Conservation (phyloP, 352 stramenopile species). For the Aphanomyces cochlioides region DNA sequence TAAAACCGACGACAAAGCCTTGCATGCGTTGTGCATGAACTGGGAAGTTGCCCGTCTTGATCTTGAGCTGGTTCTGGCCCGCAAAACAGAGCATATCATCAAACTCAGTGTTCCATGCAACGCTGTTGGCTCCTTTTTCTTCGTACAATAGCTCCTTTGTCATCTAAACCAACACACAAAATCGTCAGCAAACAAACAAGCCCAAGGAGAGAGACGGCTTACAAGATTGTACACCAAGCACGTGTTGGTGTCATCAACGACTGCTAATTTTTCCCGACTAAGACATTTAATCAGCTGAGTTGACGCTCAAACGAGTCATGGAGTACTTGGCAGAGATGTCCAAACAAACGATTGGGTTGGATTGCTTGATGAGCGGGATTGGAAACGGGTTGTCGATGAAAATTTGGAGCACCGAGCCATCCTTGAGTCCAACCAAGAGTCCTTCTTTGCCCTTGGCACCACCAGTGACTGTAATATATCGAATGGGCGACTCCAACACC, state of each 20-base stretch:
- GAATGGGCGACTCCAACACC: conserved; percentile 82
- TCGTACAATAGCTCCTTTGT: conserved; percentile 88
- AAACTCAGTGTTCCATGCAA: conserved; percentile 92
- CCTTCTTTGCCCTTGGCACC: conserved; percentile 86
- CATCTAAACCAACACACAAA: conserved; percentile 23
- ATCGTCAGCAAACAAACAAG: neutral
- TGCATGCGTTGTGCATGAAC: conserved; percentile 88
- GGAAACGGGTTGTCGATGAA: conserved; percentile 95
- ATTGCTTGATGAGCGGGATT: conserved; percentile 87
- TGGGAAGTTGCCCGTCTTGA: conserved; percentile 87
- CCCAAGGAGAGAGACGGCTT: neutral
- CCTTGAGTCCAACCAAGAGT: conserved; percentile 89
- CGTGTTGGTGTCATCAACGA: conserved; percentile 3
- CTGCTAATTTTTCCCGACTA: neutral
- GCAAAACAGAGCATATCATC: conserved; percentile 95
- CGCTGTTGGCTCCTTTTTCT: conserved; percentile 80
- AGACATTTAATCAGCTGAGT: too few relatives aligned
- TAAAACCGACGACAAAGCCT: conserved; percentile 91
- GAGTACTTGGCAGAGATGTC: conserved; percentile 84
- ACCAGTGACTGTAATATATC: conserved; percentile 90
- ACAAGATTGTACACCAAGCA: neutral
- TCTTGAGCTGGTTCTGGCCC: conserved; percentile 83
- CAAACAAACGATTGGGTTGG: conserved; percentile 80
- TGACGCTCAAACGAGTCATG: too few relatives aligned
- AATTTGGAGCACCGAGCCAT: conserved; percentile 88